A percentile compares a stretch with the other conserved stretches of the same genome.
These are phyloP conservation scores for peach (Prunus persica) DNA, from an alignment of 306 rosid genomes.

Conservation along the genomic window DNA sequence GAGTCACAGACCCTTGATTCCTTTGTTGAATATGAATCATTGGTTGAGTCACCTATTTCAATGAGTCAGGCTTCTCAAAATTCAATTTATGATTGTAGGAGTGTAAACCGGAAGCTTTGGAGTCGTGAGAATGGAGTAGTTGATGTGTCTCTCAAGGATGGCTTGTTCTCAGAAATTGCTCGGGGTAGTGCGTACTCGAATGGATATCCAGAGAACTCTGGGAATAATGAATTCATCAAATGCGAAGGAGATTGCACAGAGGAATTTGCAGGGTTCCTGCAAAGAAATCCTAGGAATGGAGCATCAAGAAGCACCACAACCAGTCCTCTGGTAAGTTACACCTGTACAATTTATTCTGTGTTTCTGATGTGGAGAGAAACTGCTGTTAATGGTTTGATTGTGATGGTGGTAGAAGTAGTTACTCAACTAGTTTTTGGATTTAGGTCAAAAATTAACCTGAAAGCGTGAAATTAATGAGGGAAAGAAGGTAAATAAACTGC, in stretches of 20 bases:
- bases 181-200: slow-evolving; percentile 31
- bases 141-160: slow-evolving; percentile 83
- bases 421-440: background rate
- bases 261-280: slow-evolving; percentile 59
- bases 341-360: background rate
- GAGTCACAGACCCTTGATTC: slow-evolving; percentile 63
- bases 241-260: slow-evolving; percentile 30
- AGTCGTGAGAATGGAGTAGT: slow-evolving; percentile 62
- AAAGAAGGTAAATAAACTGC: background rate
- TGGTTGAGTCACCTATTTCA: slow-evolving; percentile 57
- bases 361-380: background rate
- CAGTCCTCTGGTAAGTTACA: slow-evolving; percentile 67
- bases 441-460: background rate
- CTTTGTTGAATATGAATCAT: slow-evolving; percentile 61
- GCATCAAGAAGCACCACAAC: slow-evolving; percentile 59
- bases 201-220: slow-evolving; percentile 31
- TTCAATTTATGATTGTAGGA: slow-evolving; percentile 35
- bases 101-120: slow-evolving; percentile 77
- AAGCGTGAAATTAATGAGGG: background rate
- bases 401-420: background rate
- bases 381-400: background rate
- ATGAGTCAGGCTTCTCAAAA: slow-evolving; percentile 35
- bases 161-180: slow-evolving; percentile 50
- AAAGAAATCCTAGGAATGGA: slow-evolving; percentile 39
- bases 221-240: slow-evolving; percentile 20